Percentiles rank a stretch among this genome's conserved stretches.
These are phyloP conservation scores for Cutaneotrichosporon sp. DNA, from an alignment of 1,284 basidiomycete species.

Conservation along the genomic window DNA sequence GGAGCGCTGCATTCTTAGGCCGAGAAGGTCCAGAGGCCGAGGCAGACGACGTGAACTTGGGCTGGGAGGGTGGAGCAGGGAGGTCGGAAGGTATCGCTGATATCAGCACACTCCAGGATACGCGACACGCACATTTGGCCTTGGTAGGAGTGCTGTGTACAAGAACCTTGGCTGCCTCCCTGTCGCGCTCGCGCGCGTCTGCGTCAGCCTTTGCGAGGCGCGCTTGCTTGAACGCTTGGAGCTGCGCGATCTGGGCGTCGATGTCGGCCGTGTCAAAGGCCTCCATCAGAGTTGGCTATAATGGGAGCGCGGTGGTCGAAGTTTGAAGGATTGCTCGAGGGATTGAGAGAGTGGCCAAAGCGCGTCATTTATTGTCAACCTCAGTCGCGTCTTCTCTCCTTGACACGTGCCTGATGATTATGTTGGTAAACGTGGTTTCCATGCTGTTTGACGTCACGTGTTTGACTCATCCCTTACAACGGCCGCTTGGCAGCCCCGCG, in stretches of 20 bases:
- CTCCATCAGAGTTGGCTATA: neutral
- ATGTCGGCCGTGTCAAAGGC: constrained; percentile 11
- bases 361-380: neutral
- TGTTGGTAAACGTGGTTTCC: neutral
- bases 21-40: neutral
- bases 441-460: neutral
- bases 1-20: neutral
- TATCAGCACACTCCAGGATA: neutral
- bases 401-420: neutral
- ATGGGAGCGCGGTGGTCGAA: neutral
- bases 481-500: too few relatives aligned
- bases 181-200: neutral
- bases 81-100: neutral
- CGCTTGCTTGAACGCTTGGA: constrained; percentile 5
- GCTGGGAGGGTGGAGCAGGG: neutral
- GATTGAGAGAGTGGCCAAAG: neutral
- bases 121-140: neutral
- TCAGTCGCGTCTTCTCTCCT: neutral
- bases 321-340: neutral
- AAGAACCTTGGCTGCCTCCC: constrained; percentile 4
- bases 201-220: neutral
- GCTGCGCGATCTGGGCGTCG: constrained; percentile 13
- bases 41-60: neutral
- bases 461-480: too few relatives aligned
- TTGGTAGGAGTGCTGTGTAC: constrained; percentile 10